Conservation (phyloP, 345 rosid genomes). For the Sisymbrium altissimum region DNA sequence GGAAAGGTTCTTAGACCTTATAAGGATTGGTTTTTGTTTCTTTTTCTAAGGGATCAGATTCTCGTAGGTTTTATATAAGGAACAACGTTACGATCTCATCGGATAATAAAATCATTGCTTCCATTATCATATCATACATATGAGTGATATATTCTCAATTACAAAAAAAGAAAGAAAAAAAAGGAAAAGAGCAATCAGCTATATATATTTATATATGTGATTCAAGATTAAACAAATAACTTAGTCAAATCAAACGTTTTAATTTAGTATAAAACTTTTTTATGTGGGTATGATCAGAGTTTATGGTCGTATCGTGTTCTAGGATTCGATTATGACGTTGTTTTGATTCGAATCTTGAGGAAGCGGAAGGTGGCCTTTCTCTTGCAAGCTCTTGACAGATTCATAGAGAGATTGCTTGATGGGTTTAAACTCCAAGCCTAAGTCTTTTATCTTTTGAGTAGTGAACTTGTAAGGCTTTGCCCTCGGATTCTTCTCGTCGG, state of each 20-base stretch:
- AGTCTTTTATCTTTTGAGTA: conserved; percentile 69
- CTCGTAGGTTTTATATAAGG: background rate
- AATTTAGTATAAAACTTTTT: background rate
- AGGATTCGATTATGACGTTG: conserved; percentile 13
- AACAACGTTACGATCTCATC: background rate
- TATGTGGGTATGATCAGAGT: conserved; percentile 3
- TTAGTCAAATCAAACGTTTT: conserved; percentile 18
- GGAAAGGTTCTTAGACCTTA: background rate
- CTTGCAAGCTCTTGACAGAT: conserved; percentile 86
- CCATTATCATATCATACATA: conserved; percentile 11
- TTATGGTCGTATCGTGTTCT: conserved; percentile 3
- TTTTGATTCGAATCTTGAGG: conserved; percentile 44
- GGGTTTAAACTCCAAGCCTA: conserved; percentile 79
- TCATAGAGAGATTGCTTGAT: conserved; percentile 80
- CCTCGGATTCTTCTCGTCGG: conserved; percentile 88
- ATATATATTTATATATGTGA: conserved; percentile 8
- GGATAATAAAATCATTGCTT: conserved; percentile 3
- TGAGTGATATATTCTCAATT: background rate
- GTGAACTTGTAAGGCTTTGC: conserved; percentile 71
- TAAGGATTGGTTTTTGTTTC: background rate
- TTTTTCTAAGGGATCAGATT: background rate
- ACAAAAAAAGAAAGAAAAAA: background rate
- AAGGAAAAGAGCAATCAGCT: conserved; percentile 12
- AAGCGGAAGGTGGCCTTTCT: conserved; percentile 72
- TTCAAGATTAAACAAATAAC: conserved; percentile 16